phyloP scores from a whole-genome alignment of 148 eudicot genomes.

The Silene conica region DNA sequence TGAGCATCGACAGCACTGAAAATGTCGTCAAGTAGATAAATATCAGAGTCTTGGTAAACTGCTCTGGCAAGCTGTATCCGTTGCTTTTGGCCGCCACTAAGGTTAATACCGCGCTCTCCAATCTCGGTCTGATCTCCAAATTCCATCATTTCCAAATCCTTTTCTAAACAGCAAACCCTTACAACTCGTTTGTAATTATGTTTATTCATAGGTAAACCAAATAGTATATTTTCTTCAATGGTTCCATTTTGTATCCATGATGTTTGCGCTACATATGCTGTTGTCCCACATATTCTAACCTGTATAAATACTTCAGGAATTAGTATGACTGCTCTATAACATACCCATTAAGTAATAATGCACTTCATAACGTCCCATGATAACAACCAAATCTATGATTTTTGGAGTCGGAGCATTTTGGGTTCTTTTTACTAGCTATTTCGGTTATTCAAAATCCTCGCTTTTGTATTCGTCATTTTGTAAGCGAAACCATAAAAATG shows the following conservation, averaged over 20 bases:
- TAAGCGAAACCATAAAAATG: too few species aligned
- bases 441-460: too few species aligned
- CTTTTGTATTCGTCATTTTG: too few species aligned
- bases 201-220: conserved; percentile 72
- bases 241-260: conserved; percentile 96
- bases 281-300: conserved; percentile 78
- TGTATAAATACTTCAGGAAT: conserved; percentile 7
- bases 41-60: conserved; percentile 65
- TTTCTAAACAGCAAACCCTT: conserved; percentile 69
- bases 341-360: too few species aligned
- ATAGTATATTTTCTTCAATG: conserved; percentile 72
- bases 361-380: too few species aligned
- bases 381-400: too few species aligned
- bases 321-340: too few species aligned
- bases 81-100: conserved; percentile 88
- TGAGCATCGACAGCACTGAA: conserved; percentile 94
- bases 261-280: conserved; percentile 93
- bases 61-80: conserved; percentile 89
- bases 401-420: too few species aligned
- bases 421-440: too few species aligned
- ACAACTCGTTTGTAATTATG: conserved; percentile 56
- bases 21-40: conserved; percentile 77
- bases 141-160: conserved; percentile 93
- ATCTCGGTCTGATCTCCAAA: conserved; percentile 46
- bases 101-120: conserved; percentile 86